Base-by-base conservation (phyloP, 2,329 filamentous ascomycete species). In the Xylaria sp. region DNA sequence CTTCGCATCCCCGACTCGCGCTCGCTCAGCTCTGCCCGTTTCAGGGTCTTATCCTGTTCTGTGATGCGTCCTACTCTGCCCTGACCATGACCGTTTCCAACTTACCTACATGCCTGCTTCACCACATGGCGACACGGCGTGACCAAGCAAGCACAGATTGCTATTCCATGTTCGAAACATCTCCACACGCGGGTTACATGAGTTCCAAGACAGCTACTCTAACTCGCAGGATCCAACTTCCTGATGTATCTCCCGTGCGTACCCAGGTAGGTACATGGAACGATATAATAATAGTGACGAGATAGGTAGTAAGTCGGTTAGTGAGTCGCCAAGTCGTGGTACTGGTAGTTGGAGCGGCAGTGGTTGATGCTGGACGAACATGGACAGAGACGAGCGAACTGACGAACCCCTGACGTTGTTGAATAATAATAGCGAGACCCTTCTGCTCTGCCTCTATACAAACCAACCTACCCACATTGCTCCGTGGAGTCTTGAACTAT, bases 91-190 rank as follows among this genome's bases (percentile, higher is more conserved):
- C 41, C 48, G 9, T 57, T 57, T 36, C 39, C 50, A 43, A 53
- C 59, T 23, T 41, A 43, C 48, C 50, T 34, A 28, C 50, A 8
- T 59, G 34, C 45, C 48, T 46, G 39, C 46, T 43, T 60, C 58
- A 66, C 59, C 64, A 66, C 64, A 63, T 66, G 64, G 59, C 56
- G 45, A 30, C 46, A 45, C 59, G 56, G 53, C 64, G 59, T 66
- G 59, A 62, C 45, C 59, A 63, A 63, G 59, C 59, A 63, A 63
- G 59, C 61, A 66, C 55, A 62, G 32, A 30, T 43, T 60, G 63
- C 63, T 56, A 58, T 60, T 45, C 65, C 65, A 62, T 66, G 65
- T 45, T 67, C 60, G 55, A 67, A 67, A 60, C 65, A 67, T 56
- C 60, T 63, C 65, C 65, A 67, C 65, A 41, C 25, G 7, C 55